phyloP scores from a whole-genome alignment of 2,329 filamentous ascomycete species.

The Fusarium nanum region DNA sequence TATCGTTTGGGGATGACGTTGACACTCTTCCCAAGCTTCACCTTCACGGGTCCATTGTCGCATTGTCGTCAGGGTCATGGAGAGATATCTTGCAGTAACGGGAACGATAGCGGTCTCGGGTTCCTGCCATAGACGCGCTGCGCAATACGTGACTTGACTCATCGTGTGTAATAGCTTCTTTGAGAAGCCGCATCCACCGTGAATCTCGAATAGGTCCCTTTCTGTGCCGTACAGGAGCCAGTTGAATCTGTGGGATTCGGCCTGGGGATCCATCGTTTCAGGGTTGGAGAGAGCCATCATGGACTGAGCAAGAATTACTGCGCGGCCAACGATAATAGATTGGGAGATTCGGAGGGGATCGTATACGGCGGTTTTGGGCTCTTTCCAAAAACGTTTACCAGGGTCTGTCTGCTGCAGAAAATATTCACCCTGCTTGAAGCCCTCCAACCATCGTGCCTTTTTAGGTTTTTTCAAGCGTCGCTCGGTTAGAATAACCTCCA shows the following conservation, averaged over 20 bases:
- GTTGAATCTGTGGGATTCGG: slow-evolving; percentile 50
- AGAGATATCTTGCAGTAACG: slow-evolving; percentile 44
- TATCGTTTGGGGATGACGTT: slow-evolving; percentile 36
- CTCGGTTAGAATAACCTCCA: slow-evolving; percentile 53
- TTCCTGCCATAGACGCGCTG: slow-evolving; percentile 51
- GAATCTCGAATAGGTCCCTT: slow-evolving; percentile 53
- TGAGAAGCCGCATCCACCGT: slow-evolving; percentile 57
- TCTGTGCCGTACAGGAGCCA: slow-evolving; percentile 55
- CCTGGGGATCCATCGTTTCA: slow-evolving; percentile 45
- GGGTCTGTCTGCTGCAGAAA: slow-evolving; percentile 53
- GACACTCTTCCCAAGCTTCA: slow-evolving; percentile 36
- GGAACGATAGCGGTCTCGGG: slow-evolving; percentile 49
- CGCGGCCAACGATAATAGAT: slow-evolving; percentile 55
- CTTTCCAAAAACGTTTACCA: slow-evolving; percentile 52
- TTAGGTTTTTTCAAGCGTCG: slow-evolving; percentile 50
- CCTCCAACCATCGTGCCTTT: slow-evolving; percentile 54
- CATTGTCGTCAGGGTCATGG: slow-evolving; percentile 49
- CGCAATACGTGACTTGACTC: slow-evolving; percentile 54
- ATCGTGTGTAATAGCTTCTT: slow-evolving; percentile 54
- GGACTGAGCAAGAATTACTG: slow-evolving; percentile 55
- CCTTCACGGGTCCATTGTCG: slow-evolving; percentile 53
- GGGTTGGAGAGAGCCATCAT: slow-evolving; percentile 51
- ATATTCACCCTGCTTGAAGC: slow-evolving; percentile 52
- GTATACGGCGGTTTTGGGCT: slow-evolving; percentile 49
- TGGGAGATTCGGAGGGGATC: slow-evolving; percentile 52